Evolutionary conservation across 2,329 filamentous ascomycete species (phyloP), one percentile per base, ranked within the genome.

Genomic region (Neodidymelliopsis sp.): DNA sequence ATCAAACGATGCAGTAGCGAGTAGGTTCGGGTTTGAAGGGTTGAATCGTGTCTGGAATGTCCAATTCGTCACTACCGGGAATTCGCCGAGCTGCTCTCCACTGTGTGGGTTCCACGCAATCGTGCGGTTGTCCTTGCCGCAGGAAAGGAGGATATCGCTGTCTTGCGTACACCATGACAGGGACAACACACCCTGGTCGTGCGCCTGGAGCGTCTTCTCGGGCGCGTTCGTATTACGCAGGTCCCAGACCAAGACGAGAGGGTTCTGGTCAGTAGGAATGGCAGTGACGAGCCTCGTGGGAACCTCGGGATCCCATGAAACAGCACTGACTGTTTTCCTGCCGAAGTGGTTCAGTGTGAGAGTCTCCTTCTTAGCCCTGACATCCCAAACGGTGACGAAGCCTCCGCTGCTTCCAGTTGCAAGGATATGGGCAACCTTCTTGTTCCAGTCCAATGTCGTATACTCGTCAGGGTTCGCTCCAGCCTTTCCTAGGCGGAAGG

Each of bases 41-140:
- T 96, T 92, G 82, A 95, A 97, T 54, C 88, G 84, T 4, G 94
- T 96, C 70, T 93, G 87, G 79, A 99, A 99, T 5, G 92, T 96
- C 93, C 94, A 99, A 74, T 97, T 99, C n/a, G 93, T 97, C 43
- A 96, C 92, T 65, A 97, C 91, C 4, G 93, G 92, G 68, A 97
- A 93, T 74, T 97, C 93, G 58, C 95, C 94, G 56, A 91, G 88
- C 10, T 84, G 81, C 69, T 94, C 85, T 42, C 93, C 93, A 2
- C 89, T 96, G 66, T 94, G 89, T 1, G 94, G 91, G 73, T 97
- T 97, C 94, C 95, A 99, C 53, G 94, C 86, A 53, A 99, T 83
- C 2, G 92, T 97, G 63, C 90, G 85, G 70, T 97, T 97, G 74
- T 99, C 94, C 76, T 97, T 97, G 60, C 94, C 95, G 59, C 89